Base-by-base conservation (phyloP, 2,329 filamentous ascomycete genomes). In the Tolypocladium nubicola region DNA sequence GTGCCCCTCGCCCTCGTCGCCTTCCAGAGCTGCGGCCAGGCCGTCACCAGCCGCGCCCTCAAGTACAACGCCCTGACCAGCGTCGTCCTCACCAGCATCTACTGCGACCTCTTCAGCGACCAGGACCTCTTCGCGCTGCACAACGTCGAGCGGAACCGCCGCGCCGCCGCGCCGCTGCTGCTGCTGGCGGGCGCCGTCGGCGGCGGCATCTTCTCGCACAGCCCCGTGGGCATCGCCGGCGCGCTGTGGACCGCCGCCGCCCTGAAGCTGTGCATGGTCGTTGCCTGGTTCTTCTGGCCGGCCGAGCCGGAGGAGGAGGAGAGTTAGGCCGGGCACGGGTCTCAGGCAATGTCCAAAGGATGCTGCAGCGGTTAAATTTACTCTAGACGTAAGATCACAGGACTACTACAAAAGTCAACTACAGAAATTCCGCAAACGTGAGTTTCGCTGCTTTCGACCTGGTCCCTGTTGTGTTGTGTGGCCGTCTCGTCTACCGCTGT, bases 61-160 rank as follows among this genome's bases (percentile, higher is more conserved):
- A 80, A 84, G 64, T 87, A 85, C 66, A 85, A 84, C 58, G 83
- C 85, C 2, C 73, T 93, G 23, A 91, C 88, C 0, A 90, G 86
- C 60, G 88, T 91, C 19, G 89, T 92, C 3, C 71, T 94, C 59
- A 93, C 89, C 1, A 90, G 87, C 67, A 85, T 89, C 60, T 93
- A 92, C 73, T 91, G 88, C 67, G 89, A 93, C 68, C 67, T 93
- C 23, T 90, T 90, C 63, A 87, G 85, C 1, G 87, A 90, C 57
- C 71, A 73, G 38, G 69, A 76, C 30, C 64, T 83, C 4, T 78
- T 82, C 40, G 68, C 69, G 1, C 53, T 66, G 10, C 60, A 67
- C 45, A 82, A 82, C 58, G 68, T 68, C 7, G 79, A 82, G 66
- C 68, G 80, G 38, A 82, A 83, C 61, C 73, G 78, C 23, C 69